A percentile compares a stretch with the other conserved stretches of the same genome.
These are phyloP conservation scores for Penicillium sp. DNA, from an alignment of 2,329 filamentous ascomycete species.

Conservation along the genomic window DNA sequence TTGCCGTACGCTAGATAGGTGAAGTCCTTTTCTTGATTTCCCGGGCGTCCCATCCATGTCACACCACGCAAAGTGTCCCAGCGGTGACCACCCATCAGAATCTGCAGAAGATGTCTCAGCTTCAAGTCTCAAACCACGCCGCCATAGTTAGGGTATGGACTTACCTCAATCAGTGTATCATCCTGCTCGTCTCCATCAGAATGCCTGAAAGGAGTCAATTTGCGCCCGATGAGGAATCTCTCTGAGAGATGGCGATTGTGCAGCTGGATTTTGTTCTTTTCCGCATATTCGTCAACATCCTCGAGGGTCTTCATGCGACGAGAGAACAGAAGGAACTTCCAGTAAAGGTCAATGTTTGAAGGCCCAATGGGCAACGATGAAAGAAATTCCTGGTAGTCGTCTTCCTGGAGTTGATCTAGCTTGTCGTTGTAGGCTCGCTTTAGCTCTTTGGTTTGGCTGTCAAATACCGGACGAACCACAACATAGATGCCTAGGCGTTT, in stretches of 20 bases:
- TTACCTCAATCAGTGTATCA: too few relatives aligned
- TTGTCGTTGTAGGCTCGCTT: too few relatives aligned
- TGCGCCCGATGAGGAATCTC: not conserved
- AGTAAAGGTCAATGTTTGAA: not conserved
- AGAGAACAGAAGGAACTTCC: not conserved
- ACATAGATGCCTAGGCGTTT: slow-evolving; percentile 33
- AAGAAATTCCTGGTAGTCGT: not conserved
- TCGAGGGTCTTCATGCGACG: not conserved
- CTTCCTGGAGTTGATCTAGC: not conserved
- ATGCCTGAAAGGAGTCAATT: too few relatives aligned
- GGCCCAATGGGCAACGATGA: not conserved
- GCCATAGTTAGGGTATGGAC: too few relatives aligned
- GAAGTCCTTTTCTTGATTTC: slow-evolving; percentile 22
- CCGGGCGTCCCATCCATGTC: slow-evolving; percentile 24
- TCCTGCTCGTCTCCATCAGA: too few relatives aligned
- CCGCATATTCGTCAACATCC: not conserved
- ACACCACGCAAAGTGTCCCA: slow-evolving; percentile 16
- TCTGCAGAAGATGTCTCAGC: too few relatives aligned
- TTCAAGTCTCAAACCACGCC: too few relatives aligned
- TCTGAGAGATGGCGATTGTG: not conserved
- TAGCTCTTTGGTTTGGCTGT: not conserved
- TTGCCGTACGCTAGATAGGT: slow-evolving; percentile 26
- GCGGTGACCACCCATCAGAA: too few relatives aligned
- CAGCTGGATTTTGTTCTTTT: not conserved
- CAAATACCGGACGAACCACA: slow-evolving; percentile 32